These are phyloP conservation scores for Obelidium mucronatum DNA, from an alignment of 192 early-diverging fungal species.

Conservation along the genomic window DNA sequence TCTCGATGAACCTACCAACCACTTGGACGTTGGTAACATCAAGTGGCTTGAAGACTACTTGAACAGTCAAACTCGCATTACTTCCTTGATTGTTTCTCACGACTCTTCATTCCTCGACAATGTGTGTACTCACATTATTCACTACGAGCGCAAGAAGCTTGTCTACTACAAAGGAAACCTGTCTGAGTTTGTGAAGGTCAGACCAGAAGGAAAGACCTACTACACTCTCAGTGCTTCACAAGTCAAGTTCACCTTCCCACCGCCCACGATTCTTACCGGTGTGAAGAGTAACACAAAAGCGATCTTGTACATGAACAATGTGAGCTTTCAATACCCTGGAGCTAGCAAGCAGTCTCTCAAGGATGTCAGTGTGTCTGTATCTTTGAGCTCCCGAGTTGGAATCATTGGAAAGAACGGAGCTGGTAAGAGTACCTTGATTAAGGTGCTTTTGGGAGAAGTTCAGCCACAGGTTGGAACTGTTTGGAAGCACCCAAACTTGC, in stretches of 20 bases:
- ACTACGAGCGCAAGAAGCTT: constrained; percentile 79
- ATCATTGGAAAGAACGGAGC: constrained; percentile 77
- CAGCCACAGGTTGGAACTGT: constrained; percentile 74
- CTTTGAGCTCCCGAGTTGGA: constrained; percentile 80
- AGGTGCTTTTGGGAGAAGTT: constrained; percentile 81
- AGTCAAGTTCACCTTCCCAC: constrained; percentile 78
- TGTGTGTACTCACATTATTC: constrained; percentile 82
- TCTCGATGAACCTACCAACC: constrained; percentile 94
- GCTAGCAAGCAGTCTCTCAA: constrained; percentile 63
- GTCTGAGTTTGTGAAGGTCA: constrained; percentile 75
- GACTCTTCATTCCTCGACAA: constrained; percentile 83
- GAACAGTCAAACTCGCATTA: constrained; percentile 67
- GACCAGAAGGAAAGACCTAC: constrained; percentile 78
- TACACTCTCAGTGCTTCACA: constrained; percentile 75
- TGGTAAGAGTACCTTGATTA: constrained; percentile 54
- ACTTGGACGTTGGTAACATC: constrained; percentile 79
- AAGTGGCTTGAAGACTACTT: constrained; percentile 83
- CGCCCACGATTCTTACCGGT: constrained; percentile 76
- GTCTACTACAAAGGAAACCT: constrained; percentile 83
- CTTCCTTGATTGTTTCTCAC: constrained; percentile 81
- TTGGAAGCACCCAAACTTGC: constrained; percentile 84
- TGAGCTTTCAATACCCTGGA: constrained; percentile 76
- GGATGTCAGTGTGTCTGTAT: constrained; percentile 69
- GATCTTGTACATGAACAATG: constrained; percentile 78
- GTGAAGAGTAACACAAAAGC: constrained; percentile 79